phyloP scores from a whole-genome alignment of 495 filamentous ascomycete genomes.

The Lepraria neglecta region DNA sequence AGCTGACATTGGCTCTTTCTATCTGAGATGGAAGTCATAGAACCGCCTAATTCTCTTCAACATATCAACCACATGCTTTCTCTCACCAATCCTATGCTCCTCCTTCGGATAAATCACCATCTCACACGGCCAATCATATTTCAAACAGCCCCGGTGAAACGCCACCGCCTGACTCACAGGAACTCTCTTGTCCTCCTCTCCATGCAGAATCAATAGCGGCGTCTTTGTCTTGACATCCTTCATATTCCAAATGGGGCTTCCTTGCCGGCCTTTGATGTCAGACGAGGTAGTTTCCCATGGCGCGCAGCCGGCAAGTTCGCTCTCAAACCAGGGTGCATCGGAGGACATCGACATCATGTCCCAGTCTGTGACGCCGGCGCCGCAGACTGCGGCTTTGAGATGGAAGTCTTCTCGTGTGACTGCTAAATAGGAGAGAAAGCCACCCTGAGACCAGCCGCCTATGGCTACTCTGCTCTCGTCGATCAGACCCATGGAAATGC shows the following conservation, averaged over 20 bases:
- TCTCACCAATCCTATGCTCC: conserved; percentile 10
- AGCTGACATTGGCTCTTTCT: too few species aligned
- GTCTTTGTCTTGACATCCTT: conserved; percentile 13
- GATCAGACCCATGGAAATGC: conserved; percentile 28
- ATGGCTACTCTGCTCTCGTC: conserved; percentile 30
- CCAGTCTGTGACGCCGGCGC: conserved; percentile 28
- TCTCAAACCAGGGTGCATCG: conserved; percentile 23
- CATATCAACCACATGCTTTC: conserved; percentile 18
- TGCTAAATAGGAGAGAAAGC: conserved; percentile 30
- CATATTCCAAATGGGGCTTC: conserved; percentile 27
- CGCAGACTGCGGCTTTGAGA: conserved; percentile 27
- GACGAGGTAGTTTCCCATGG: conserved; percentile 26
- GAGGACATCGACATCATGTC: conserved; percentile 28
- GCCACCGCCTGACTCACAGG: conserved; percentile 23
- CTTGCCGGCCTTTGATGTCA: conserved; percentile 22
- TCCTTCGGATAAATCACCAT: conserved; percentile 19
- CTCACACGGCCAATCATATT: conserved; percentile 11
- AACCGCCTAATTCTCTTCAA: conserved; percentile 17
- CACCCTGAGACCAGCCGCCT: conserved; percentile 33
- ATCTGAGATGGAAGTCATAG: conserved; percentile 5
- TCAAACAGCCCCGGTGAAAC: conserved; percentile 14
- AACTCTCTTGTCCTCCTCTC: conserved; percentile 26
- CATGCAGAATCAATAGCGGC: conserved; percentile 29
- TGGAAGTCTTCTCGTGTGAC: conserved; percentile 23
- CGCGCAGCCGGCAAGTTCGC: conserved; percentile 25